Percentiles rank a stretch among this genome's conserved stretches.
Evolutionary conservation across 495 filamentous ascomycete species (phyloP).

Genomic region (Tuber microsphaerosporum): DNA sequence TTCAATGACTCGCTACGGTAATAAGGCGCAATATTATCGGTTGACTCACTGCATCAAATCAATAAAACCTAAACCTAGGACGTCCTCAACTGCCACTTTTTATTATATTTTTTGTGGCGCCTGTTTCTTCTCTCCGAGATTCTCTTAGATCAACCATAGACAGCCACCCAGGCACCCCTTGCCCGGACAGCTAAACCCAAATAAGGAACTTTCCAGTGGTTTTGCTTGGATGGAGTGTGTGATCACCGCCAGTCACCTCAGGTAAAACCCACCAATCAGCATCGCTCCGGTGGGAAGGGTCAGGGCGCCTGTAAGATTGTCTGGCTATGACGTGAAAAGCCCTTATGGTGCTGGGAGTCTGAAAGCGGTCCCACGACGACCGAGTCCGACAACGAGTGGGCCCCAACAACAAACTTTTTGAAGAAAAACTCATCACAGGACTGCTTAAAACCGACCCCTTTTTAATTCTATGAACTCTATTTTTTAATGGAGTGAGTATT

Average conservation of each 20-base stretch:
- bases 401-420: neutral
- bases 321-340: neutral
- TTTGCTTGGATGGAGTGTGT: neutral
- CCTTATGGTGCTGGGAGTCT: neutral
- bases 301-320: neutral
- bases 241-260: neutral
- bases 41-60: constrained; percentile 28
- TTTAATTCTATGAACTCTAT: neutral
- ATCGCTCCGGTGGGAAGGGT: neutral
- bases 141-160: constrained; percentile 18
- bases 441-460: neutral
- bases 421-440: neutral
- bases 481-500: neutral
- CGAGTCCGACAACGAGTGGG: neutral
- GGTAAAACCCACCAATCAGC: neutral
- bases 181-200: neutral
- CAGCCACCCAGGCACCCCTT: neutral
- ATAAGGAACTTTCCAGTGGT: neutral
- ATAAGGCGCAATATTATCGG: constrained; percentile 34
- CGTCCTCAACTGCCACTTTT: constrained; percentile 15
- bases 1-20: constrained; percentile 37
- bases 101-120: constrained; percentile 17
- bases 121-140: constrained; percentile 9
- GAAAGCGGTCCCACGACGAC: neutral
- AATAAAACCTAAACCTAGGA: constrained; percentile 17